Base-by-base conservation (phyloP, 345 rosid genomes). In the Anacardium occidentale region DNA sequence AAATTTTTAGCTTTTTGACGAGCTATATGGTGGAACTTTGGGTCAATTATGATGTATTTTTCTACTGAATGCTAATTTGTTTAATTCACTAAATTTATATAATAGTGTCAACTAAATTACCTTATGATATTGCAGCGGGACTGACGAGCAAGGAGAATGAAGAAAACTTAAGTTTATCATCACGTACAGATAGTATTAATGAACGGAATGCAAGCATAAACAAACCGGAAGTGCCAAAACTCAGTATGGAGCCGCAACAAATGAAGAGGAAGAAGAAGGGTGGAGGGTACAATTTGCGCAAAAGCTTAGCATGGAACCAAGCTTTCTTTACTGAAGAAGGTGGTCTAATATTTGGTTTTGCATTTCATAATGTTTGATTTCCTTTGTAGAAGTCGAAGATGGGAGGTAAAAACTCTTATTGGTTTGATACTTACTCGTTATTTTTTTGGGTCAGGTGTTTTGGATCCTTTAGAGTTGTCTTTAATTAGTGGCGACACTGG, bases 251-350 rank as follows among this genome's bases (percentile, higher is more conserved):
- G 75, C 87, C 89, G 3, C 96, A 88, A 55, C 78, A 78, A 78
- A 92, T 90, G 98, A 95, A 95, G 81, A 88, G 89, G 88, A 95
- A 92, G 84, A 94, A 92, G 58, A 89, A 82, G 82, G 86, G 81
- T 18, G 90, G 89, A 53, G 93, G 92, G 4, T 90, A 69, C 74
- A 91, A 92, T 81, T 76, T 95, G 81, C 84, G 97, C 48, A 92
- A 92, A 74, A 95, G 99, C 83, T 82, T 95, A 76, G 99, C 99
- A 0, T 92, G 98, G 99, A 80, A 95, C 57, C 81, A 81, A 59
- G 98, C 98, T 64, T 92, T 94, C 74, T 87, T 88, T 61, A 92
- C 97, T 4, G 99, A 92, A 75, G 98, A 88, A 89, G 99, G 99
- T 94, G 44, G 20, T 25, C 26, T 18, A 15, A 2, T 52, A 13